Evolutionary conservation across 192 early-diverging fungal species (phyloP).

Genomic region (Coemansia aciculifera): DNA sequence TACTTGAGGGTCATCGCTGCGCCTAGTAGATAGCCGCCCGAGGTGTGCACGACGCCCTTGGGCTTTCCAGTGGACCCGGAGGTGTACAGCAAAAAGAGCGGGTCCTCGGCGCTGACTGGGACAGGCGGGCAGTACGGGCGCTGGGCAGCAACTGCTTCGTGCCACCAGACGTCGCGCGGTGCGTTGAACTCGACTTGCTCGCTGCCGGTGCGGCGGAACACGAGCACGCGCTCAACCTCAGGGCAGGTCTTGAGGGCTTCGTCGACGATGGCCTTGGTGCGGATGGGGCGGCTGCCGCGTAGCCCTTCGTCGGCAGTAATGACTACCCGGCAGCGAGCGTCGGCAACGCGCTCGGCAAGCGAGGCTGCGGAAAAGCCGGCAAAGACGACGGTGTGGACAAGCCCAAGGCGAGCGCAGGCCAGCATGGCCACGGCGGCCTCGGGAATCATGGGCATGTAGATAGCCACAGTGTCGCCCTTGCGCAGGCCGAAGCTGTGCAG

Average conservation of each 20-base stretch:
- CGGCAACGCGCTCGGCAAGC: constrained; percentile 87
- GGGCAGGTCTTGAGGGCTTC: constrained; percentile 80
- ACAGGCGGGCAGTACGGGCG: constrained; percentile 86
- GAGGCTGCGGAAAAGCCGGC: constrained; percentile 95
- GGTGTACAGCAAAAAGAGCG: constrained; percentile 94
- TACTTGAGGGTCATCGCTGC: constrained; percentile 86
- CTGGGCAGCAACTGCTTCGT: constrained; percentile 82
- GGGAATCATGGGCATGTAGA: constrained; percentile 98
- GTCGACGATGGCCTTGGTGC: constrained; percentile 92
- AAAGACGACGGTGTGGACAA: constrained; percentile 94
- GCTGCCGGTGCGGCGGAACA: constrained; percentile 88
- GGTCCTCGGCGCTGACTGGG: constrained; percentile 86
- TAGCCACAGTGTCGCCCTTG: constrained; percentile 93
- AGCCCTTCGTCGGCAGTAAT: constrained; percentile 94
- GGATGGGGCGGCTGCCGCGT: constrained; percentile 86
- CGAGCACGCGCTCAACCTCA: constrained; percentile 79
- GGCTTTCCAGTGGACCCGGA: constrained; percentile 87
- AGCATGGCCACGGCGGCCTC: constrained; percentile 92
- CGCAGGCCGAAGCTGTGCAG: constrained; percentile 77
- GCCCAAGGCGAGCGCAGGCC: constrained; percentile 91
- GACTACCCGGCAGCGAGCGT: constrained; percentile 77
- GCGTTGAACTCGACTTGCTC: constrained; percentile 69
- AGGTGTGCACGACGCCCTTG: constrained; percentile 94
- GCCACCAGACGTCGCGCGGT: constrained; percentile 92
- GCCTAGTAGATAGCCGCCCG: constrained; percentile 92